These are phyloP conservation scores for Silene coronaria DNA, from an alignment of 179 eudicot species.

Conservation along the genomic window DNA sequence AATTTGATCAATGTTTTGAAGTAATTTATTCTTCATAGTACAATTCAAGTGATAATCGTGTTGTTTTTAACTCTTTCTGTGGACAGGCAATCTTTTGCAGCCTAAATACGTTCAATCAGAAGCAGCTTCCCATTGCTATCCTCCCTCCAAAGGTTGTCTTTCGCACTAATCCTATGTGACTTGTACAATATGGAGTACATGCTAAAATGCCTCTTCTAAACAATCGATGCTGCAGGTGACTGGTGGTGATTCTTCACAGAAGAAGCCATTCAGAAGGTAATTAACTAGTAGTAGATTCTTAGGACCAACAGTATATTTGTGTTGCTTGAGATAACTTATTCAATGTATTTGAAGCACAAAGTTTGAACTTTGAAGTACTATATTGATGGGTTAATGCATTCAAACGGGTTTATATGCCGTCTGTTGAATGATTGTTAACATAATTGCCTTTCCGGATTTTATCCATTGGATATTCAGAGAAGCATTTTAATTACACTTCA, in stretches of 20 bases:
- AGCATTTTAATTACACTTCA: neutral
- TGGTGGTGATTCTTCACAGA: constrained; percentile 34
- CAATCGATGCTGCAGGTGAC: constrained; percentile 42
- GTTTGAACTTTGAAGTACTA: neutral
- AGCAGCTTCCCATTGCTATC: constrained; percentile 29
- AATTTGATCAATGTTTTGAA: neutral
- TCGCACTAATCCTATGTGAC: neutral
- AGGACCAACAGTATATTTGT: neutral
- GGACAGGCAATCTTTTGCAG: constrained; percentile 51
- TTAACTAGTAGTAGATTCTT: constrained; percentile 13
- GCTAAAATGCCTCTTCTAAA: neutral
- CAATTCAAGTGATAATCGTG: constrained; percentile 10
- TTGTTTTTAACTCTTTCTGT: constrained; percentile 3
- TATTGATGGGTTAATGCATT: neutral
- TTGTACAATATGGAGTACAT: neutral
- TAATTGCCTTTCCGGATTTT: neutral
- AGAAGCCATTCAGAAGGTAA: constrained; percentile 49
- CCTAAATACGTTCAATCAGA: constrained; percentile 37
- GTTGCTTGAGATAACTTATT: neutral
- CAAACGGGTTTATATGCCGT: neutral
- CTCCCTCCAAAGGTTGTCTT: constrained; percentile 41
- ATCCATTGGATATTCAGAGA: neutral
- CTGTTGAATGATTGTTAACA: neutral
- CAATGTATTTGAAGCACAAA: neutral
- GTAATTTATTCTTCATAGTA: neutral